Evolutionary conservation across 2,329 filamentous ascomycete genomes (phyloP).

Genomic region (Penicillium griseofulvum): DNA sequence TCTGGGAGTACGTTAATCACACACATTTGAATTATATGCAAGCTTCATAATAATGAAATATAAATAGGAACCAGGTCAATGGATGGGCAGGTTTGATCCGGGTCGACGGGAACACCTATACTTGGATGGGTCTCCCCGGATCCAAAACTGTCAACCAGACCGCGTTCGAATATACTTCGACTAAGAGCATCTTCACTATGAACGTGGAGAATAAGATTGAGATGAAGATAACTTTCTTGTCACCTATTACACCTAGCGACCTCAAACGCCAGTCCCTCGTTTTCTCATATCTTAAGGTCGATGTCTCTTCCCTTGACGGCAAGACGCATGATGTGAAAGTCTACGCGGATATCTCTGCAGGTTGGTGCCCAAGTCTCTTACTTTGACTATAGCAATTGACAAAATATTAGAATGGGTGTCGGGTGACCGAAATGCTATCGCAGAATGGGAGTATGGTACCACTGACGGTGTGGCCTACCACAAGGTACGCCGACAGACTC

Average conservation of each 20-base stretch:
- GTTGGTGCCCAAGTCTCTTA: slow-evolving; percentile 41
- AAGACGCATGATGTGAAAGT: slow-evolving; percentile 63
- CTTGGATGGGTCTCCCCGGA: slow-evolving; percentile 64
- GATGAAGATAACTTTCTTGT: slow-evolving; percentile 68
- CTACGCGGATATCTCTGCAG: slow-evolving; percentile 70
- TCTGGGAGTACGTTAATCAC: slow-evolving; percentile 61
- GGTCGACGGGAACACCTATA: slow-evolving; percentile 63
- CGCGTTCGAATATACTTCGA: slow-evolving; percentile 68
- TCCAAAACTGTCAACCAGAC: slow-evolving; percentile 55
- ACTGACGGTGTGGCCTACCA: slow-evolving; percentile 61
- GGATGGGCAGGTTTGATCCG: slow-evolving; percentile 69
- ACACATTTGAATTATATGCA: background rate
- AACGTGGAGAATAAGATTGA: slow-evolving; percentile 60
- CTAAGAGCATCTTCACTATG: slow-evolving; percentile 67
- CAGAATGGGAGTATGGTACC: slow-evolving; percentile 61
- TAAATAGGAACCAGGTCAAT: slow-evolving; percentile 52
- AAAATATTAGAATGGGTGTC: slow-evolving; percentile 65
- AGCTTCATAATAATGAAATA: slow-evolving; percentile 15
- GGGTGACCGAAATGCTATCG: slow-evolving; percentile 55
- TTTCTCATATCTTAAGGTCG: slow-evolving; percentile 68
- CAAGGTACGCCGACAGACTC: slow-evolving; percentile 50
- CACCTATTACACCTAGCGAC: slow-evolving; percentile 66
- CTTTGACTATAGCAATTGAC: slow-evolving; percentile 9
- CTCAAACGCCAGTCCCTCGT: slow-evolving; percentile 65
- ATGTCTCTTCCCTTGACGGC: slow-evolving; percentile 62